Percentiles rank a stretch among this genome's conserved stretches.
Evolutionary conservation across 345 rosid species (phyloP).

Genomic region (Raphanus sativus): DNA sequence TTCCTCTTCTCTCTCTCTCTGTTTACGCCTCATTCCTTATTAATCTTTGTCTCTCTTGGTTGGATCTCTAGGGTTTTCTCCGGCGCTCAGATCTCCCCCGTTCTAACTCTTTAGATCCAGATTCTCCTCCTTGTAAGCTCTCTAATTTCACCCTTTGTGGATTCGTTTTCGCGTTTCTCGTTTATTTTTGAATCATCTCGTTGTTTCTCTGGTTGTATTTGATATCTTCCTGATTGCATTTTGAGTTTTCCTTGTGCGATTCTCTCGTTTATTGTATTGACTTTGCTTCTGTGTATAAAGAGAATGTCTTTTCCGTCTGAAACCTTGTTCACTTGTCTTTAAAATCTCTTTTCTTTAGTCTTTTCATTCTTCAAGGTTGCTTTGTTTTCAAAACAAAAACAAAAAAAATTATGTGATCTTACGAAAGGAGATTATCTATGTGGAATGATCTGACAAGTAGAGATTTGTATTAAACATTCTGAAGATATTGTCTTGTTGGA

Average conservation of each 20-base stretch:
- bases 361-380: no score
- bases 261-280: neutral
- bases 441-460: neutral
- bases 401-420: neutral
- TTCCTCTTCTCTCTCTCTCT: slow-evolving; percentile 6
- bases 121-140: slow-evolving; percentile 57
- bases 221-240: slow-evolving; percentile 1
- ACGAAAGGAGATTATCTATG: neutral
- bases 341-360: no score
- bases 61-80: neutral
- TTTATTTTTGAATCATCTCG: neutral
- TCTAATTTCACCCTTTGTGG: neutral
- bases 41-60: neutral
- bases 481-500: neutral
- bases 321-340: no score
- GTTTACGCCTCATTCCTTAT: slow-evolving; percentile 17
- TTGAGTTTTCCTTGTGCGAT: neutral
- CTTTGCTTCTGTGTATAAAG: neutral
- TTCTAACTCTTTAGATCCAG: slow-evolving; percentile 50
- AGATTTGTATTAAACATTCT: neutral
- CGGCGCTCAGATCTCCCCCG: slow-evolving; percentile 31
- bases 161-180: neutral
- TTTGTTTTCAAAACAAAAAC: no score
- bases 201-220: neutral
- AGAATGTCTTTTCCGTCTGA: neutral